Base-by-base conservation (phyloP, 1,284 basidiomycete genomes). In the Chiua sp. region DNA sequence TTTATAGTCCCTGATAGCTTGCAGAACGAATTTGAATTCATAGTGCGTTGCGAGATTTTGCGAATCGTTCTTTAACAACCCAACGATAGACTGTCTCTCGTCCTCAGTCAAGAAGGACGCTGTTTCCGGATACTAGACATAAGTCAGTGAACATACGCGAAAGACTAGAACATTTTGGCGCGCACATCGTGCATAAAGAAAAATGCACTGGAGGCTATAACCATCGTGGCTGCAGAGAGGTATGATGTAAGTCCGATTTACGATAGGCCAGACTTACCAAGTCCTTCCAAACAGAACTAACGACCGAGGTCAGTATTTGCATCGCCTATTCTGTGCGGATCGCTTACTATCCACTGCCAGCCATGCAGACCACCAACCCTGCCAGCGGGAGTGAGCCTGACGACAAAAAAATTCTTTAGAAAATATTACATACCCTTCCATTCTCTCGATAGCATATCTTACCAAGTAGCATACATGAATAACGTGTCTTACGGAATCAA, bases 261-360 rank as follows among this genome's bases (percentile, higher is more conserved):
- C 35, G 7, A 35, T 32, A 18, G 56, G 47, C 10, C 22, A 7
- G n/a, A 47, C 56, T 55, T n/a, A 67, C 65, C 55, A 50, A 69
- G 48, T 37, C 72, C 72, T 59, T 74, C 72, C 28, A 74, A 55
- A 35, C 69, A 66, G 59, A 74, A 74, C 72, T 74, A 46, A 26
- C 10, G 51, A 46, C 23, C 18, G 11, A 35, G 15, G 44, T 51
- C 2, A 60, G 47, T 42, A 46, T 30, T 28, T 30, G 7, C 37
- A 32, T 10, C n/a, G 15, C n/a, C 44, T 22, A 49, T 49, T 8
- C 6, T 37, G 30, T 11, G 3, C 16, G 35, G 6, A n/a, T 37
- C 51, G 68, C 82, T 78, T 63, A 84, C 81, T 51, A 83, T 82
- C 81, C 82, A 83, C 47, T 79, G 76, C 79, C 78, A 79, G 26